phyloP scores from a whole-genome alignment of 495 filamentous ascomycete species.

The Penicillium arizonense region DNA sequence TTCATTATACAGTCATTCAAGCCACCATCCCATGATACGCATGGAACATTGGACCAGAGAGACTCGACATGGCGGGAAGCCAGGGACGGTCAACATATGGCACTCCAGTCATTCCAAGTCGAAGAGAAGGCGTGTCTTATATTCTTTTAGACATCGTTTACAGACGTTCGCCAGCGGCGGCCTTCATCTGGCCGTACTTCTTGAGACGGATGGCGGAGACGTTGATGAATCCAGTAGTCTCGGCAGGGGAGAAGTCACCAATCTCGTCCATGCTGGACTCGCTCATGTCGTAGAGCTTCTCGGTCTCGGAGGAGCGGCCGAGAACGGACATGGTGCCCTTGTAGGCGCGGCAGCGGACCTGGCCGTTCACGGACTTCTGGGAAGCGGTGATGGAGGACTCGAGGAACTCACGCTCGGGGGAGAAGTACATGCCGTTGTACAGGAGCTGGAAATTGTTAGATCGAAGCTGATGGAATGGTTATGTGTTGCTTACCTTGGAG shows the following conservation, averaged over 20 bases:
- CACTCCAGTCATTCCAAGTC: slow-evolving; percentile 10
- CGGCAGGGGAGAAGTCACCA: slow-evolving; percentile 71
- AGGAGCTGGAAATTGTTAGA: slow-evolving; percentile 40
- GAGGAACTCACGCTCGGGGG: slow-evolving; percentile 74
- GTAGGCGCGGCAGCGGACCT: slow-evolving; percentile 70
- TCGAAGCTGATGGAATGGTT: background rate
- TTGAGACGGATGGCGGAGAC: slow-evolving; percentile 84
- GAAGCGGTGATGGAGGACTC: slow-evolving; percentile 69
- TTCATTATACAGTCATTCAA: slow-evolving; percentile 34
- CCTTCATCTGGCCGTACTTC: slow-evolving; percentile 79
- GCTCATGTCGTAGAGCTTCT: slow-evolving; percentile 81
- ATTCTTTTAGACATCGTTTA: slow-evolving; percentile 10
- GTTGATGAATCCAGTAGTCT: slow-evolving; percentile 76
- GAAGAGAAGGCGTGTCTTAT: slow-evolving; percentile 3
- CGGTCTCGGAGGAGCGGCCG: slow-evolving; percentile 70
- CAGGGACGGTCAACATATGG: slow-evolving; percentile 27
- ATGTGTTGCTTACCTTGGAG: slow-evolving; percentile 45
- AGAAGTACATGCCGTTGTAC: slow-evolving; percentile 79
- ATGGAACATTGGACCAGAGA: slow-evolving; percentile 4
- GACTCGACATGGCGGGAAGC: slow-evolving; percentile 9
- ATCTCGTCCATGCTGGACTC: slow-evolving; percentile 89
- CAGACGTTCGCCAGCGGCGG: slow-evolving; percentile 52
- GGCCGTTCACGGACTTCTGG: slow-evolving; percentile 70
- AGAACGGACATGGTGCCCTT: slow-evolving; percentile 76
- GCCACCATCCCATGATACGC: slow-evolving; percentile 10